phyloP scores from a whole-genome alignment of 306 rosid species.

The Casuarina glauca region DNA sequence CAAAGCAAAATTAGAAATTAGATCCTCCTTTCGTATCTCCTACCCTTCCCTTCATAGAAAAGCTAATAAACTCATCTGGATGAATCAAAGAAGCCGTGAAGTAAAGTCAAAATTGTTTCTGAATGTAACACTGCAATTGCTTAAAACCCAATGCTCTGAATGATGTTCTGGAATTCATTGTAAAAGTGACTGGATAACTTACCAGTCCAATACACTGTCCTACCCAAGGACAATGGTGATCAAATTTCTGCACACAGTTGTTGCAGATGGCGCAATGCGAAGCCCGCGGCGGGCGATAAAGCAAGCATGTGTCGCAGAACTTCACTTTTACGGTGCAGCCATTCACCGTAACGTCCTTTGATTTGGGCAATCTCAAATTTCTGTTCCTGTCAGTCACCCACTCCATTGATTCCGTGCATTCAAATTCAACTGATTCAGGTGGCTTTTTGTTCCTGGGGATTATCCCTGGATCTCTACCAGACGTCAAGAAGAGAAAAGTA shows the following conservation, averaged over 20 bases:
- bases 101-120: too few relatives aligned
- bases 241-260: slow-evolving; percentile 94
- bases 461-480: slow-evolving; percentile 95
- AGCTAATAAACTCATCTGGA: too few relatives aligned
- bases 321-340: slow-evolving; percentile 83
- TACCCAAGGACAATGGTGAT: slow-evolving; percentile 99
- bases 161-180: not conserved
- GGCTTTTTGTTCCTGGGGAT: slow-evolving; percentile 78
- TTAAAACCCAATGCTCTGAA: too few relatives aligned
- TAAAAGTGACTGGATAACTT: slow-evolving; percentile 31
- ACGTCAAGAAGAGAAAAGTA: slow-evolving; percentile 73
- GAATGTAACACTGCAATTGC: too few relatives aligned
- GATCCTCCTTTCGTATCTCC: too few relatives aligned
- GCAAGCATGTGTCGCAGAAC: slow-evolving; percentile 94
- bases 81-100: too few relatives aligned
- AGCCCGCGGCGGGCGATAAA: slow-evolving; percentile 96
- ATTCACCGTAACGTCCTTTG: slow-evolving; percentile 70
- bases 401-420: slow-evolving; percentile 79
- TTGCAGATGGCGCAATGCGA: slow-evolving; percentile 98
- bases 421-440: slow-evolving; percentile 73
- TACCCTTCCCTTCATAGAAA: too few relatives aligned
- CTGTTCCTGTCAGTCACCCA: slow-evolving; percentile 87
- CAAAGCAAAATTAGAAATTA: too few relatives aligned
- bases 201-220: slow-evolving; percentile 99
- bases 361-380: slow-evolving; percentile 79